These are phyloP conservation scores for Cladophialophora chaetospira DNA, from an alignment of 2,329 filamentous ascomycete species.

Conservation along the genomic window DNA sequence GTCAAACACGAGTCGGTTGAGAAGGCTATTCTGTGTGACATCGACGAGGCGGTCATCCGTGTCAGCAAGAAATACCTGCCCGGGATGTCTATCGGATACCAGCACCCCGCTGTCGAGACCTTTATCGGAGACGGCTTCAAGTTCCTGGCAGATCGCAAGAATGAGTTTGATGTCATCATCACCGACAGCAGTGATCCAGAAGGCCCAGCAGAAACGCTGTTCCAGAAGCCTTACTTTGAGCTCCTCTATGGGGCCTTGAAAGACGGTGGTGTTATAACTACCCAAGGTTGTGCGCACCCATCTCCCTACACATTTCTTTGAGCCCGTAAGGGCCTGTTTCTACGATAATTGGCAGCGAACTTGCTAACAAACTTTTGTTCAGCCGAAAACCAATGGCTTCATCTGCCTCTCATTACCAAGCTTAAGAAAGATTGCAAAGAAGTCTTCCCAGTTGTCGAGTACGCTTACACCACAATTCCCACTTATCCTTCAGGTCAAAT, in stretches of 20 bases:
- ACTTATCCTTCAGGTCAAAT: conserved; percentile 99
- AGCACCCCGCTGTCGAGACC: conserved; percentile 89
- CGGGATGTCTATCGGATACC: conserved; percentile 87
- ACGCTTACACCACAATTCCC: conserved; percentile 97
- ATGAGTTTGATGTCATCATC: conserved; percentile 98
- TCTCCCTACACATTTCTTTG: conserved; percentile 37
- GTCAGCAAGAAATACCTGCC: conserved; percentile 98
- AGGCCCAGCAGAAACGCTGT: conserved; percentile 91
- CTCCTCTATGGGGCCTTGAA: conserved; percentile 85
- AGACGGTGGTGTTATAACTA: conserved; percentile 97
- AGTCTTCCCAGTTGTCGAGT: conserved; percentile 97
- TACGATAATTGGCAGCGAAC: background rate
- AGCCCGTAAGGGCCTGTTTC: conserved; percentile 13
- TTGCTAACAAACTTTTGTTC: conserved; percentile 28
- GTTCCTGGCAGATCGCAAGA: conserved; percentile 95
- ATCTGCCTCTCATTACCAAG: conserved; percentile 87
- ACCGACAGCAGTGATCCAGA: conserved; percentile 98
- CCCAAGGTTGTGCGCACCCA: conserved; percentile 99
- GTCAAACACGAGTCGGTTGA: conserved; percentile 98
- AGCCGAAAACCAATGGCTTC: conserved; percentile 99
- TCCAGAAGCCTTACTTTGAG: conserved; percentile 99
- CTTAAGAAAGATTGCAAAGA: conserved; percentile 96
- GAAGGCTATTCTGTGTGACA: conserved; percentile 95
- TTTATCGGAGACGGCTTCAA: conserved; percentile 98
- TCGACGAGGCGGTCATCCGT: conserved; percentile 98